Base-by-base conservation (phyloP, 768 basidiomycete genomes). In the Gloeostereum incarnatum region DNA sequence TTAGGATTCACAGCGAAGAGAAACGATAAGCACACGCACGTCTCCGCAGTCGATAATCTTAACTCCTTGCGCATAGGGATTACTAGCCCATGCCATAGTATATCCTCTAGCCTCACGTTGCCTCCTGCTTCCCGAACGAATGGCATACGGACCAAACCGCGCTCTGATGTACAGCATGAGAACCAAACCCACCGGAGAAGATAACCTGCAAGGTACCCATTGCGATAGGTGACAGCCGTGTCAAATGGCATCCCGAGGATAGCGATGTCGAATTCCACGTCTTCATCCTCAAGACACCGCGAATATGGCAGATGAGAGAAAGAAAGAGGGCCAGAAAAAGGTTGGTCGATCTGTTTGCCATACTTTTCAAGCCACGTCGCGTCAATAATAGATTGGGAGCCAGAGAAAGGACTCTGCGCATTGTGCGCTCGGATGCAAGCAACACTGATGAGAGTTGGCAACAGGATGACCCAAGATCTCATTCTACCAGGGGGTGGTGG, bases 31-130 rank as follows among this genome's bases (percentile, higher is more conserved):
- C 24, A 18, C 21, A 49, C 62, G 41, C 48, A 88, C 82, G 59
- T 93, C 90, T 32, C 86, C 89, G 45, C 90, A 93, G 49, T 92
- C 91, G 20, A 91, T 50, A 45, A 88, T 64, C 45, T 66, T 78
- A 23, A 63, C 58, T 4, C 72, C 75, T 38, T 59, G 60, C 7
- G 59, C 57, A 47, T 78, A 86, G 5, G 86, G 86, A 48, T 80
- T 78, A 32, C 60, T 66, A 7, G 66, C 66, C 85, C 86, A 88
- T n/a, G 78, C 64, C 41, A 86, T 53, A 0, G 80, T 81, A 50
- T 83, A 86, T 2, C 78, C 79, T 13, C 69, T 58, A 13, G 55
- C 41, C 6, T 63, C 59, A n/a, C 68, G 58, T 50, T 83, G 80
- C 32, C 86, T 64, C 38, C 83, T 66, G 51, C 81, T 82, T 2